Evolutionary conservation across 73 alveolate genomes (phyloP), one percentile per base, ranked within the genome.

Genomic region (Uronychia binucleata): DNA sequence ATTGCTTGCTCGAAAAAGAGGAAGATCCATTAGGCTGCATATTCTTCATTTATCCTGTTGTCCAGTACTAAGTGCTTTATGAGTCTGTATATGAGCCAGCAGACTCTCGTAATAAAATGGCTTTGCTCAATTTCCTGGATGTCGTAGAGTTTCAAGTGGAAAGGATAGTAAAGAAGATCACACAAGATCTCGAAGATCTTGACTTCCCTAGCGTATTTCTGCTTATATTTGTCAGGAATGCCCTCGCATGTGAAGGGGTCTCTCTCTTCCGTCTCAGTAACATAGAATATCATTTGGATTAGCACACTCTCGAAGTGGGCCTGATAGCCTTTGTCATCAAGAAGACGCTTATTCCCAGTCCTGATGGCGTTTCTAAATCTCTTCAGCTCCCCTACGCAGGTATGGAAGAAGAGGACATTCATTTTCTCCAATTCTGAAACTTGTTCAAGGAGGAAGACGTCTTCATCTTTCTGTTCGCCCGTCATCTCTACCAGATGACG

Each of bases 181-280:
- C 78, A n/a, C 1, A 84, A 74, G 57, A 78, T 28, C 26, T 84
- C 91, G 1, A 84, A 34, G 31, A 57, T 8, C 35, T 77, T 77
- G n/a, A 77, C 30, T 58, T 84, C 91, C 57, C 91, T 84, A 33
- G 67, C 33, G 1, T 31, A 78, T 33, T 77, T 84, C 34, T 84
- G 78, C 33, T 86, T 84, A 19, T 33, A 35, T 77, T 29, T 28
- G 77, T 34, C 26, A 1, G 91, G 85, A 26, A 46, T 59, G 0
- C 86, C 86, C n/a, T 84, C 91, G 28, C 85, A 77, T 0, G 86
- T 84, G 28, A 84, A 84, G 0, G 86, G 86, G 33, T 84, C 91
- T 31, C 28, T 78, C 11, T 32, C 57, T 30, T 84, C 91, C 14
- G 91, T 84, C 1, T 84, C 76, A 30, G 85, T 84, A 28, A 77